These are phyloP conservation scores for Neurospora sp. DNA, from an alignment of 495 filamentous ascomycete genomes.

Conservation along the genomic window DNA sequence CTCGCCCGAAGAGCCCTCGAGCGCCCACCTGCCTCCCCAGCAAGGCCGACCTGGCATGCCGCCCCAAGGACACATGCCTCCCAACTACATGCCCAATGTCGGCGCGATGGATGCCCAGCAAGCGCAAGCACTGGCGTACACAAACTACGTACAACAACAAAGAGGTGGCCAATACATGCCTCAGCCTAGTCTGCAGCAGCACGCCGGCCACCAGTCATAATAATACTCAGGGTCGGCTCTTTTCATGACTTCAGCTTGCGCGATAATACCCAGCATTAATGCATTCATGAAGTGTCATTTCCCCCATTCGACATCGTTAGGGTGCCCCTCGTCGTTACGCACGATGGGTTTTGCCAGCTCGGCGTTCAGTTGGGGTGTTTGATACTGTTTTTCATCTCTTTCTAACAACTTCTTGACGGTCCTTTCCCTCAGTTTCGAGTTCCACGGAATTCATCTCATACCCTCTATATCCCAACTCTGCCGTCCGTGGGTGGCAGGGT, in stretches of 20 bases:
- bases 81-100: constrained; percentile 42
- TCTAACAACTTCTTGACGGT: constrained; percentile 11
- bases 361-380: constrained; percentile 22
- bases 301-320: constrained; percentile 15
- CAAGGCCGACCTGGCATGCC: constrained; percentile 37
- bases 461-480: not conserved
- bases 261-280: constrained; percentile 43
- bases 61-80: constrained; percentile 40
- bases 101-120: constrained; percentile 43
- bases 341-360: constrained; percentile 14
- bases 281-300: constrained; percentile 37
- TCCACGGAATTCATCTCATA: constrained; percentile 8
- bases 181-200: constrained; percentile 44
- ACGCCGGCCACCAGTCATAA: constrained; percentile 45
- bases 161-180: constrained; percentile 42
- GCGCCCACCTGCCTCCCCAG: constrained; percentile 49
- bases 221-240: constrained; percentile 6
- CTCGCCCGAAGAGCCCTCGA: constrained; percentile 53
- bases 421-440: constrained; percentile 5
- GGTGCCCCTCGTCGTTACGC: constrained; percentile 10
- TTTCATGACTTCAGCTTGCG: constrained; percentile 24
- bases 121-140: constrained; percentile 50
- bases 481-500: not conserved
- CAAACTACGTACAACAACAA: constrained; percentile 48
- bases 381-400: constrained; percentile 20